Percentiles rank a stretch among this genome's conserved stretches.
phyloP scores from a whole-genome alignment of 2,329 filamentous ascomycete species.

The Dothiorella sarmentorum region DNA sequence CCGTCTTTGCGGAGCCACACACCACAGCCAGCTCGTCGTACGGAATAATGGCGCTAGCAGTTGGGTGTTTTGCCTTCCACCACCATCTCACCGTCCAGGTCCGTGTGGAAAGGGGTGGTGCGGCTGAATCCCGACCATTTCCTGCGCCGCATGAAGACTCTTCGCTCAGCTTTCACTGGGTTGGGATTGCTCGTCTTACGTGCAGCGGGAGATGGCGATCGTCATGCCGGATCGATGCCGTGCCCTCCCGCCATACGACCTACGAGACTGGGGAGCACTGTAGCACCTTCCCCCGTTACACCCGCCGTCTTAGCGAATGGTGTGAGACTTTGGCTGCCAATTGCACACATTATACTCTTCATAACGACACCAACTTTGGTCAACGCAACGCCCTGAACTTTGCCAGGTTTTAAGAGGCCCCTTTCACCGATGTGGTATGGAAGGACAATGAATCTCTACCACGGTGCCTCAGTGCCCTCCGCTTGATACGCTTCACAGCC shows the following conservation, averaged over 20 bases:
- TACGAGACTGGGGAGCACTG: slow-evolving; percentile 3
- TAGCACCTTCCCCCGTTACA: not conserved
- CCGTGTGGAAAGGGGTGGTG: no score
- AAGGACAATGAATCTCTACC: not conserved
- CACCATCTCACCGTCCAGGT: no score
- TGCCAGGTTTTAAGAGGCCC: not conserved
- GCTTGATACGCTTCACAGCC: not conserved
- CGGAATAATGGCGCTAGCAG: not conserved
- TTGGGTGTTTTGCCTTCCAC: not conserved
- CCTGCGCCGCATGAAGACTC: no score
- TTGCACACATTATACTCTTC: not conserved
- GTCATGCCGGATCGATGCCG: not conserved
- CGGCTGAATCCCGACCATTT: no score
- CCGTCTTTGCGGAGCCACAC: not conserved
- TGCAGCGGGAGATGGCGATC: slow-evolving; percentile 1
- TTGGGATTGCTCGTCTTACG: no score
- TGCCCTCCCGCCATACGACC: not conserved
- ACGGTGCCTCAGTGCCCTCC: not conserved
- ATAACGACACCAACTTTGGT: not conserved
- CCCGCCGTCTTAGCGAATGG: slow-evolving; percentile 4
- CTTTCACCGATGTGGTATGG: not conserved
- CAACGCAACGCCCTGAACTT: not conserved
- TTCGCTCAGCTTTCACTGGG: no score
- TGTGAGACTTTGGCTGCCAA: not conserved
- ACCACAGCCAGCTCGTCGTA: not conserved